Evolutionary conservation across 2,329 filamentous ascomycete genomes (phyloP).

Genomic region (Clarireedia monteithiana): DNA sequence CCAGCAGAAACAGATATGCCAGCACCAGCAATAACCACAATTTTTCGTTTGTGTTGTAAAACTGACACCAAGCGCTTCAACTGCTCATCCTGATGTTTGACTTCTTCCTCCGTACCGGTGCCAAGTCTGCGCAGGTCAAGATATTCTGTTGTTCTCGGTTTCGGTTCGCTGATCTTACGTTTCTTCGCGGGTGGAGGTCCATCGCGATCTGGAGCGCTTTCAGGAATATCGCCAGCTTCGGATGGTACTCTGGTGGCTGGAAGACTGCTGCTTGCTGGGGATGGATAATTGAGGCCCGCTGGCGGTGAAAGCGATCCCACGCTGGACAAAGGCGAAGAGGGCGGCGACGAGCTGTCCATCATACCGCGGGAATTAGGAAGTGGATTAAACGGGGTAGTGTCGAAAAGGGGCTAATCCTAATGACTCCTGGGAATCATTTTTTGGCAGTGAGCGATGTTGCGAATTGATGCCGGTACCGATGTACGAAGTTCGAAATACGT

Average conservation of each 20-base stretch:
- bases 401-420: constrained; percentile 3
- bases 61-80: constrained; percentile 65
- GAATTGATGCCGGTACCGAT: not conserved
- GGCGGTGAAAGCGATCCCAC: constrained; percentile 31
- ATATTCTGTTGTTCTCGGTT: constrained; percentile 71
- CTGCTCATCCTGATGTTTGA: constrained; percentile 48
- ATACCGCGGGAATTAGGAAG: not conserved
- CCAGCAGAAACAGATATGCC: constrained; percentile 96
- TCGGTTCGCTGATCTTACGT: constrained; percentile 55
- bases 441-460: not conserved
- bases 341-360: constrained; percentile 15
- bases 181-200: constrained; percentile 68
- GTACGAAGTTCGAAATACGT: not conserved
- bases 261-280: constrained; percentile 23
- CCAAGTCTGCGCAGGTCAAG: constrained; percentile 58
- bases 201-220: constrained; percentile 33
- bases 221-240: constrained; percentile 16
- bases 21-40: constrained; percentile 91
- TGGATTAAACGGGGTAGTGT: not conserved
- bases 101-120: constrained; percentile 37
- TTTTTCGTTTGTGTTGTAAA: constrained; percentile 85
- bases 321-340: constrained; percentile 30
- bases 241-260: constrained; percentile 19
- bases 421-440: constrained; percentile 8
- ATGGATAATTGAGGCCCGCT: constrained; percentile 24